A percentile compares a stretch with the other conserved stretches of the same genome.
Conservation (phyloP, 257 asterid species). For the Penstemon newberryi region DNA sequence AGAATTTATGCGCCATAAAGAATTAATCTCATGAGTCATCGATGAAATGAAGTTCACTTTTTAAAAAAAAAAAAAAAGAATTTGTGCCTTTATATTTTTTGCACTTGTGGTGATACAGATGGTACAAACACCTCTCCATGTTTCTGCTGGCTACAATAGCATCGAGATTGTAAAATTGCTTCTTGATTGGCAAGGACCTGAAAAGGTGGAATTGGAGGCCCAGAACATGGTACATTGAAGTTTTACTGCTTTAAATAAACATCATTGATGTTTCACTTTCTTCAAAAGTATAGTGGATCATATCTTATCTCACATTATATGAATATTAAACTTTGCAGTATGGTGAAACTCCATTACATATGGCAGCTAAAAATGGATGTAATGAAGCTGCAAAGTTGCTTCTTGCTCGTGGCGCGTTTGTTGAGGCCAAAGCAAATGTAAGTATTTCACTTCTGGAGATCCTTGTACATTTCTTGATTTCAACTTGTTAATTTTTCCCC, state of each 20-base stretch:
- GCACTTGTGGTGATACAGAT: slow-evolving; percentile 50
- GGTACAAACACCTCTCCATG: slow-evolving; percentile 97
- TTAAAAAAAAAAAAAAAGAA: neutral
- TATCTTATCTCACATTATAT: slow-evolving; percentile 25
- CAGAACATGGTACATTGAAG: slow-evolving; percentile 68
- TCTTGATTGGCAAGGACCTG: slow-evolving; percentile 75
- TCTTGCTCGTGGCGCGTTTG: slow-evolving; percentile 76
- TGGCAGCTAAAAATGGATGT: slow-evolving; percentile 99
- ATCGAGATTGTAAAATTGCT: slow-evolving; percentile 71
- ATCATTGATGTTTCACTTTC: slow-evolving; percentile 14
- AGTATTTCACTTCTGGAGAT: slow-evolving; percentile 28
- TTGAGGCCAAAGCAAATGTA: slow-evolving; percentile 96
- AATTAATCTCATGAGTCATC: neutral
- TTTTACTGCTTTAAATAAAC: slow-evolving; percentile 17
- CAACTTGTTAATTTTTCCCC: slow-evolving; percentile 23
- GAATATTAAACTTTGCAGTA: slow-evolving; percentile 49
- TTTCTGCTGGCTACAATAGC: slow-evolving; percentile 89
- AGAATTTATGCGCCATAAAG: slow-evolving; percentile 6
- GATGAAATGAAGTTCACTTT: slow-evolving; percentile 5
- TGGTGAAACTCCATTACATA: slow-evolving; percentile 98
- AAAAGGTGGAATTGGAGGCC: slow-evolving; percentile 85
- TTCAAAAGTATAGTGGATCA: neutral
- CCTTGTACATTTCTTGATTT: slow-evolving; percentile 11
- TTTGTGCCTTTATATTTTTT: slow-evolving; percentile 10
- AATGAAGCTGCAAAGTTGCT: slow-evolving; percentile 82